phyloP scores from a whole-genome alignment of 2,329 filamentous ascomycete species.

The Ciborinia camelliae region DNA sequence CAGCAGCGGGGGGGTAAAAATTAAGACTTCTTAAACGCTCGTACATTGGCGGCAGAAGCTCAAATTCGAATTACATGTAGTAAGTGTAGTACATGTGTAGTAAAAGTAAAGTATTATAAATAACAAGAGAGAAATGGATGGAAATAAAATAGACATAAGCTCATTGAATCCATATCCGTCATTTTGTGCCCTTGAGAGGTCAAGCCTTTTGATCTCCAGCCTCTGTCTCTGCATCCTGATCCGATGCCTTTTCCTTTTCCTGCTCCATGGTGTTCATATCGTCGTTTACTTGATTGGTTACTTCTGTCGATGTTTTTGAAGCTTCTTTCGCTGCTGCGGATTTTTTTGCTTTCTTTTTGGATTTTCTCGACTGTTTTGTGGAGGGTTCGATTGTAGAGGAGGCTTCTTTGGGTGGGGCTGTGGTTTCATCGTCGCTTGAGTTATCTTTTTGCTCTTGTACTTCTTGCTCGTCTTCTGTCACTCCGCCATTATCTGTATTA shows the following conservation, averaged over 20 bases:
- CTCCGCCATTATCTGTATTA: not conserved
- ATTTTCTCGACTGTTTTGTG: conserved; percentile 4
- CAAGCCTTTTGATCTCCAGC: not conserved
- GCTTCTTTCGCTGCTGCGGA: conserved; percentile 9
- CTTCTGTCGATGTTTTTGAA: conserved; percentile 3
- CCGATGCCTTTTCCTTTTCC: not conserved
- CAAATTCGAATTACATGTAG: not conserved
- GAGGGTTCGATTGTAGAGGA: not conserved
- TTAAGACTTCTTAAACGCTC: too few relatives aligned
- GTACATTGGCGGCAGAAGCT: too few relatives aligned
- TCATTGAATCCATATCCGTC: conserved; percentile 11
- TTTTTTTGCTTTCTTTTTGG: conserved; percentile 11
- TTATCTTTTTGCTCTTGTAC: conserved; percentile 5
- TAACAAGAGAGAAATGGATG: not conserved
- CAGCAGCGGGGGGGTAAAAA: not conserved
- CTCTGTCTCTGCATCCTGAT: not conserved
- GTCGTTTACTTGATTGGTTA: conserved; percentile 10
- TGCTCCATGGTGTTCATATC: conserved; percentile 10
- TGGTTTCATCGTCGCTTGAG: conserved; percentile 1
- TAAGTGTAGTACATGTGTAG: not conserved
- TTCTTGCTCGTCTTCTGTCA: conserved; percentile 6
- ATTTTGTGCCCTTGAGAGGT: not conserved
- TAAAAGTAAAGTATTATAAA: conserved; percentile 1
- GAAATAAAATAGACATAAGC: conserved; percentile 5
- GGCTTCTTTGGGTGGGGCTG: not conserved